A percentile compares a stretch with the other conserved stretches of the same genome.
These are phyloP conservation scores for Prunus fruticosa DNA, from an alignment of 306 rosid genomes.

Conservation along the genomic window DNA sequence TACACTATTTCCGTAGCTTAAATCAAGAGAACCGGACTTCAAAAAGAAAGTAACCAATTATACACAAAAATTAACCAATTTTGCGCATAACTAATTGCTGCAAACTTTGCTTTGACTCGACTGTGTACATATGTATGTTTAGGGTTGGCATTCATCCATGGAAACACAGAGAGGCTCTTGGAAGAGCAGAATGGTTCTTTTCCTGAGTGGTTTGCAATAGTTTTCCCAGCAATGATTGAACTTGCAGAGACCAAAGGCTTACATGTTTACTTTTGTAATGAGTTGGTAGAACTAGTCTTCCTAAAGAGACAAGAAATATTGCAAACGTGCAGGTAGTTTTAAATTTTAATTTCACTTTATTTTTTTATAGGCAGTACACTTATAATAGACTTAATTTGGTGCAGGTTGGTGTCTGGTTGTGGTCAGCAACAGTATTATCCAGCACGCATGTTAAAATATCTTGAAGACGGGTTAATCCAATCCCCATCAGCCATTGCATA, in stretches of 20 bases:
- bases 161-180: slow-evolving; percentile 5
- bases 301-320: slow-evolving; percentile 4
- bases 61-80: too few relatives aligned
- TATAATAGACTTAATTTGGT: too few relatives aligned
- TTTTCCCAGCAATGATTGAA: slow-evolving; percentile 14
- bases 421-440: not conserved
- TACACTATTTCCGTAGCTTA: too few relatives aligned
- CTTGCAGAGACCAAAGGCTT: slow-evolving; percentile 18
- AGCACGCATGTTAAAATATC: not conserved
- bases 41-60: too few relatives aligned
- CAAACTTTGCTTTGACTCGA: not conserved
- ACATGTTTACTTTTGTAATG: not conserved
- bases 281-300: not conserved
- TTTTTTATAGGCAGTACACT: too few relatives aligned
- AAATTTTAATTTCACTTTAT: too few relatives aligned
- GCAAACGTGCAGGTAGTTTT: not conserved
- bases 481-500: slow-evolving; percentile 18
- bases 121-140: not conserved
- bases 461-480: not conserved
- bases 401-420: not conserved
- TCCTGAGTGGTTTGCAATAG: slow-evolving; percentile 10
- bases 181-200: slow-evolving; percentile 2
- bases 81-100: not conserved
- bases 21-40: too few relatives aligned
- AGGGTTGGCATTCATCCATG: slow-evolving; percentile 22